These are phyloP conservation scores for Stentor roeselii DNA, from an alignment of 73 alveolate genomes.

Conservation along the genomic window DNA sequence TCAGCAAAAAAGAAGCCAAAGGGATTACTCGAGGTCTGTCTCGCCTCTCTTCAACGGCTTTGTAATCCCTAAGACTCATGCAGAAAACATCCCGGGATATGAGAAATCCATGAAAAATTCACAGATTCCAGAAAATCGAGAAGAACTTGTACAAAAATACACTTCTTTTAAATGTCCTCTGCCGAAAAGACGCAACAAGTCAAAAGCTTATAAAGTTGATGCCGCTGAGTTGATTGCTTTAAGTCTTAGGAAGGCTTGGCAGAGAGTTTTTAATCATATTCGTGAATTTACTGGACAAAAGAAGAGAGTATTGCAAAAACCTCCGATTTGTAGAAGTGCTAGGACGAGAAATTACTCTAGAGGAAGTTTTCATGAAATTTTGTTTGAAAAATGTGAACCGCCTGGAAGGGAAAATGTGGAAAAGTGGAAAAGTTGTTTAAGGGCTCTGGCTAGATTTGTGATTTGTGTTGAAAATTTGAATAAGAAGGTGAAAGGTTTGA, in stretches of 20 bases:
- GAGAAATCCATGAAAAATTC: background rate
- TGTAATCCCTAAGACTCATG: background rate
- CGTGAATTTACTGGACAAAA: no score
- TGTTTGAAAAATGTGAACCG: background rate
- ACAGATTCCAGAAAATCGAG: background rate
- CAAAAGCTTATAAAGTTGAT: background rate
- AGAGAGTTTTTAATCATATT: background rate
- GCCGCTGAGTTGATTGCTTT: background rate
- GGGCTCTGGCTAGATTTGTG: background rate
- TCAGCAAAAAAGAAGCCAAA: background rate
- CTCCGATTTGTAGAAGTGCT: background rate
- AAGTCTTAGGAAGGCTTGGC: background rate
- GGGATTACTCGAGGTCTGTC: background rate
- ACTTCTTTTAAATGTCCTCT: background rate
- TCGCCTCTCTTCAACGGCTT: background rate
- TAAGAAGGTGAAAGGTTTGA: background rate
- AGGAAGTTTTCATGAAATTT: background rate
- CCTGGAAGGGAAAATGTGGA: background rate
- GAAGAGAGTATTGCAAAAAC: background rate
- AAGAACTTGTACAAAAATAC: background rate
- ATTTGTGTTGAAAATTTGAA: background rate
- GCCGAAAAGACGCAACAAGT: background rate
- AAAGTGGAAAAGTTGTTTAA: background rate
- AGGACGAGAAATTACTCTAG: background rate
- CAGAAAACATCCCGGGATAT: background rate